Evolutionary conservation across 805 yeast genomes (phyloP).

Genomic region (Candida boleticola): DNA sequence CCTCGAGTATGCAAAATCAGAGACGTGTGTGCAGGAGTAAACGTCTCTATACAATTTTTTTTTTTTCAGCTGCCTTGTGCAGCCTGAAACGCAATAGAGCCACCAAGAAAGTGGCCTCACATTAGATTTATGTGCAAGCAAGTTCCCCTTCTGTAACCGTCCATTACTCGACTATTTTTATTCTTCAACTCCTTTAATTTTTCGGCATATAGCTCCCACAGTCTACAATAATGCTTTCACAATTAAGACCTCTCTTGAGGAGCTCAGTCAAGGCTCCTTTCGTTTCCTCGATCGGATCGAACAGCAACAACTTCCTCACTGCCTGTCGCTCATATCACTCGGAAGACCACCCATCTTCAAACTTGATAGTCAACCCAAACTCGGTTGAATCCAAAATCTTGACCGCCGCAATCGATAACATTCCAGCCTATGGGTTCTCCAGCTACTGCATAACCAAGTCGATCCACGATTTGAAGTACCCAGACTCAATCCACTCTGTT

Average conservation of each 20-base stretch:
- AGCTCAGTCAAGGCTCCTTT: background rate
- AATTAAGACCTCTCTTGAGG: background rate
- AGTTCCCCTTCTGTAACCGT: too few species aligned
- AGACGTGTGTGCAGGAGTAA: too few species aligned
- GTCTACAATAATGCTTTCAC: background rate
- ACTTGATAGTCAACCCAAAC: conserved; percentile 26
- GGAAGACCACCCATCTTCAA: conserved; percentile 33
- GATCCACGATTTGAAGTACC: conserved; percentile 45
- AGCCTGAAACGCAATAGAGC: too few species aligned
- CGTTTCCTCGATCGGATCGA: background rate
- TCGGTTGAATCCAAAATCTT: conserved; percentile 43
- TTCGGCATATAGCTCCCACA: too few species aligned
- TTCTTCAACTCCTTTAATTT: too few species aligned
- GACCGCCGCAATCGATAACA: conserved; percentile 33
- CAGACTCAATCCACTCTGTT: conserved; percentile 48
- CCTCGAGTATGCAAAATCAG: too few species aligned
- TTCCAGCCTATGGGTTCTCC: conserved; percentile 55
- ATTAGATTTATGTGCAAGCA: too few species aligned
- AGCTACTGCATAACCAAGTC: conserved; percentile 48
- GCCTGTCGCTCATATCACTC: conserved; percentile 37
- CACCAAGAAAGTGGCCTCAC: too few species aligned
- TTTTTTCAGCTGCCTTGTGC: too few species aligned
- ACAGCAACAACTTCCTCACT: background rate
- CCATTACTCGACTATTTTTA: too few species aligned
- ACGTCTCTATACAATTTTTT: too few species aligned